Percentiles rank a stretch among this genome's conserved stretches.
These are phyloP conservation scores for Ophiocordyceps camponoti-floridani DNA, from an alignment of 2,329 filamentous ascomycete genomes.

Conservation along the genomic window DNA sequence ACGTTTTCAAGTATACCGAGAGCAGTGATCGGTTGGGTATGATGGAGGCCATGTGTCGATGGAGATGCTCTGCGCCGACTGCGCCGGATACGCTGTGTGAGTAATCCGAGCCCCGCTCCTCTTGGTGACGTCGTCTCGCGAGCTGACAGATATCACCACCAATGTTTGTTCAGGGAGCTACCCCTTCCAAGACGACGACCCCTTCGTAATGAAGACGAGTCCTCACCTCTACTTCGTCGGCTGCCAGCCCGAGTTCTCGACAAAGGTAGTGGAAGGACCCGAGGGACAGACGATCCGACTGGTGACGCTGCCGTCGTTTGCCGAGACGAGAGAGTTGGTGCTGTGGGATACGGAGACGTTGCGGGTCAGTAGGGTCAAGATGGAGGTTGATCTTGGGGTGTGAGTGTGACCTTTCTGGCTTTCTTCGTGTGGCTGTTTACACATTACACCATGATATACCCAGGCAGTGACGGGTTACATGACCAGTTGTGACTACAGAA, in stretches of 20 bases:
- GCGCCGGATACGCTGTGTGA: constrained; percentile 89
- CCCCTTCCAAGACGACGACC: constrained; percentile 86
- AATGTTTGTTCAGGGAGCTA: constrained; percentile 57
- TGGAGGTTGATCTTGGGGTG: constrained; percentile 12
- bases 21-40: constrained; percentile 62
- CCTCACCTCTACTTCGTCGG: constrained; percentile 87
- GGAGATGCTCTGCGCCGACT: constrained; percentile 81
- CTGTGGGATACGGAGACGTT: constrained; percentile 74
- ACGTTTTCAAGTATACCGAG: constrained; percentile 81
- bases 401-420: no score
- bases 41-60: constrained; percentile 89
- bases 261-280: constrained; percentile 46
- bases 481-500: no score
- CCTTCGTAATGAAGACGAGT: constrained; percentile 68
- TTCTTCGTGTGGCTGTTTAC: no score
- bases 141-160: no score
- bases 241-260: constrained; percentile 65
- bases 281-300: constrained; percentile 57
- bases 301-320: constrained; percentile 71
- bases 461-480: no score
- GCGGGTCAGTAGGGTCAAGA: constrained; percentile 54
- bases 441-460: no score
- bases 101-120: constrained; percentile 11
- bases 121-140: neutral
- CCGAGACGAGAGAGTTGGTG: constrained; percentile 59